Evolutionary conservation across 495 filamentous ascomycete species (phyloP), one percentile per base, ranked within the genome.

Genomic region (Parmelia sp.): DNA sequence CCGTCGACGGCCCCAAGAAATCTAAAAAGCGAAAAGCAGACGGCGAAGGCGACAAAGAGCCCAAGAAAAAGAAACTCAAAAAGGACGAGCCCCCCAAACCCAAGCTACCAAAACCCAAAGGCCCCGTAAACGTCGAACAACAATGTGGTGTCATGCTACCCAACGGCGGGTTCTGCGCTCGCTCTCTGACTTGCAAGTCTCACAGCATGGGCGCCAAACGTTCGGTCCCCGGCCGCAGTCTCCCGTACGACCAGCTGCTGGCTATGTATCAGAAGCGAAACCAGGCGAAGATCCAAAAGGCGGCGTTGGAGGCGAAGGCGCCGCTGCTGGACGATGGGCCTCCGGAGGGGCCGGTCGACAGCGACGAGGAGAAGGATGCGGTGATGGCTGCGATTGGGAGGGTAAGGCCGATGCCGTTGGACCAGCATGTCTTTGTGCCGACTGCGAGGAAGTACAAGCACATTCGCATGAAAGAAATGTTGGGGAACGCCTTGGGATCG

Each of bases 261-360:
- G 85, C 90, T 36, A 89, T 90, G 23, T 97, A 98, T 74, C 94
- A 98, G 78, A 97, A 97, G 82, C 96, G 96, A 80, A 98, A 97
- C 73, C 94, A 97, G 76, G 94, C 94, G 17, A 93, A 95, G 70
- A 90, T 94, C 77, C 93, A 97, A 73, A 95, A 96, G 77, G 91
- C 91, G 47, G 90, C 91, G 39, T 89, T 98, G 69, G 92, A 96
- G 72, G 92, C 92, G 66, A 93, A 93, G 72, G 92, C 91, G 11
- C 91, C 93, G n/a, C 76, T 93, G 8, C 88, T 90, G 62, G 92
- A 97, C 58, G 92, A 96, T 58, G 87, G 90, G 23, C 88, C 88
- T 37, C 83, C 80, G 15, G 51, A 47, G 29, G 87, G 81, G 1
- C 82, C 88, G 1, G 86, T 97, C 35, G 95, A 98, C 74, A 91